Base-by-base conservation (phyloP, 257 asterid species). In the Plantago major region DNA sequence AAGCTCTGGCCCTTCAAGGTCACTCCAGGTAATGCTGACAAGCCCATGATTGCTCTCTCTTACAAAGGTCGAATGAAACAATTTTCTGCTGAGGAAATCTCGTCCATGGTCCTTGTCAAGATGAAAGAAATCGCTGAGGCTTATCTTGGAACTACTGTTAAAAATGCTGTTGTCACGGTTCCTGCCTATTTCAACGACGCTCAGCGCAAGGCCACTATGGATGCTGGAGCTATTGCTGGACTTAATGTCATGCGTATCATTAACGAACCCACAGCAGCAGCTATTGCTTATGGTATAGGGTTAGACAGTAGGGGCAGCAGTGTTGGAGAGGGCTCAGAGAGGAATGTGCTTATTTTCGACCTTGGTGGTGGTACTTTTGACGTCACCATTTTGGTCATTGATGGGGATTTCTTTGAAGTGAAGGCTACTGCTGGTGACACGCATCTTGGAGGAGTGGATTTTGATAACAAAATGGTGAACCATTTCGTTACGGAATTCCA, bases 361-460 rank as follows among this genome's bases (percentile, higher is more conserved):
- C 26, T 22, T 22, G 26, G 10, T 10, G 48, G 48, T 45, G 48
- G 48, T 45, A 45, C 48, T 10, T 45, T 45, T 45, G 48, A 45
- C 12, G 48, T 45, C 48, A 10, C 51, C 26, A 22, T 48, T 48
- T 15, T 48, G 7, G 18, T 22, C 0, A 48, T 48, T 15, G 22
- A 48, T 18, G 54, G 10, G 6, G 54, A 17, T 48, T 6, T 48
- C 3, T 48, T 14, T 15, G 54, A 50, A 9, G 55, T 50, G 10
- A 50, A 50, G 55, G 55, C 55, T 5, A 50, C 55, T 17, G 55
- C 55, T 15, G 55, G 55, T 17, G 28, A 50, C 55, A 50, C 55
- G 0, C 55, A 50, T 46, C 51, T 13, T 9, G 17, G 51, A 10
- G 17, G 51, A 1, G 51, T 11, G 51, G 51, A 46, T 12, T 50